phyloP scores from a whole-genome alignment of 192 early-diverging fungal species.

The Umbelopsis ramanniana region DNA sequence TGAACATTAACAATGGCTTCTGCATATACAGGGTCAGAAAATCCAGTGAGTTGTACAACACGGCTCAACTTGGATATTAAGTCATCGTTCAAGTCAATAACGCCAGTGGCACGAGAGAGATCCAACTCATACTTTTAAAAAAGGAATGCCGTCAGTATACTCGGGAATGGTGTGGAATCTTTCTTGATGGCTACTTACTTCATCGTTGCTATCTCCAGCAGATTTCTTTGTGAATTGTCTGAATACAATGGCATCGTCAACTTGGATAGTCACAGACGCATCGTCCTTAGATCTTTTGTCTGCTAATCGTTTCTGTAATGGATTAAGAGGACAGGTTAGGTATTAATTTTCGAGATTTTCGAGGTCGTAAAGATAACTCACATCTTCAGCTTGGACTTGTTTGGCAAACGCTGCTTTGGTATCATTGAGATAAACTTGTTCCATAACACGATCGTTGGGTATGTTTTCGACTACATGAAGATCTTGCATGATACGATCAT shows the following conservation, averaged over 20 bases:
- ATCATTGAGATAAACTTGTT: conserved; percentile 60
- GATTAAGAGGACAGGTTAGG: background rate
- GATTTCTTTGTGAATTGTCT: conserved; percentile 81
- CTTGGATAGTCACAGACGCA: conserved; percentile 70
- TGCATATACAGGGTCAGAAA: conserved; percentile 98
- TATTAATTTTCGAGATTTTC: no score
- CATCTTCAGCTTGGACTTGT: conserved; percentile 72
- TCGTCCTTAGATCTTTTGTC: conserved; percentile 70
- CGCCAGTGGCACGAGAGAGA: conserved; percentile 84
- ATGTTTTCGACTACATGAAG: conserved; percentile 75
- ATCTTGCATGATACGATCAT: conserved; percentile 89
- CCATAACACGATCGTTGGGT: conserved; percentile 54
- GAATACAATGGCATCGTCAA: conserved; percentile 89
- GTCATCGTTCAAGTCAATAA: conserved; percentile 69
- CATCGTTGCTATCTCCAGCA: conserved; percentile 65
- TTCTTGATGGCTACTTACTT: conserved; percentile 37
- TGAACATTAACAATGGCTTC: conserved; percentile 98
- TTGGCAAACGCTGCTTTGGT: conserved; percentile 65
- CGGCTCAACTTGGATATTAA: conserved; percentile 91
- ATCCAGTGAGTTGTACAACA: conserved; percentile 96
- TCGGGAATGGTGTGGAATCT: background rate
- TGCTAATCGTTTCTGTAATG: conserved; percentile 52
- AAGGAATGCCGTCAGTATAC: background rate
- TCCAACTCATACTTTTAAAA: conserved; percentile 77
- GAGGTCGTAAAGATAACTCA: conserved; percentile 23